phyloP scores from a whole-genome alignment of 2,329 filamentous ascomycete genomes.

The Dactylellina haptotyla region DNA sequence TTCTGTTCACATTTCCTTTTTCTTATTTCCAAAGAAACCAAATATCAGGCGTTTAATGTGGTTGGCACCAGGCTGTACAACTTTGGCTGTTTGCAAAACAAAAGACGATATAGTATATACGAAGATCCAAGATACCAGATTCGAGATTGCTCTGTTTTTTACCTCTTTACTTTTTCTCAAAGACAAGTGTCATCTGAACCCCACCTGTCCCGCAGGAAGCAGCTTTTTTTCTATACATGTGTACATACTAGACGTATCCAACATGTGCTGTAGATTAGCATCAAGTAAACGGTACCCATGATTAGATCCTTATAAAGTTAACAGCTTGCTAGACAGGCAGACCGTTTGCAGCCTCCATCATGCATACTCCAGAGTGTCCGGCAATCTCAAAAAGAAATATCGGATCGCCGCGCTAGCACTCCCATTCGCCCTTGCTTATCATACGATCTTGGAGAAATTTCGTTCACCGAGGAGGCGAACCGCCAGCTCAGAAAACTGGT shows the following conservation, averaged over 20 bases:
- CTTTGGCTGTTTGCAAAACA: conserved; percentile 33
- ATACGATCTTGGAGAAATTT: neutral
- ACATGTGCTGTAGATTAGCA: conserved; percentile 24
- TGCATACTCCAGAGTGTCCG: conserved; percentile 2
- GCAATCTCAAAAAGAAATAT: conserved; percentile 8
- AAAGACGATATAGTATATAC: conserved; percentile 44
- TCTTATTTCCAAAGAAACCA: conserved; percentile 15
- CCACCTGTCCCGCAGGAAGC: neutral
- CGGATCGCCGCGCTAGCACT: conserved; percentile 2
- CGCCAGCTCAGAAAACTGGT: conserved; percentile 27
- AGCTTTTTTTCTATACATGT: conserved; percentile 3
- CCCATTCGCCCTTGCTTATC: conserved; percentile 32
- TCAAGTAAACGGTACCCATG: neutral
- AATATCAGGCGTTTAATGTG: conserved; percentile 45
- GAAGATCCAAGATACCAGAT: conserved; percentile 46
- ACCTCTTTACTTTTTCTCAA: conserved; percentile 15
- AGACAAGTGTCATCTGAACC: conserved; percentile 18
- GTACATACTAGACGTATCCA: conserved; percentile 46
- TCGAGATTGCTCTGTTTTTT: conserved; percentile 26
- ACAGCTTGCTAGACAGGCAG: neutral
- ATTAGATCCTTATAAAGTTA: conserved; percentile 6
- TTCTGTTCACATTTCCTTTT: conserved; percentile 20
- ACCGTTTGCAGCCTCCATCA: conserved; percentile 41
- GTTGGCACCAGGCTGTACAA: conserved; percentile 42
- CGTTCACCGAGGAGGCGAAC: conserved; percentile 8